Conservation (phyloP, 164 flowering plant genomes). For the Magnolia officinalis region DNA sequence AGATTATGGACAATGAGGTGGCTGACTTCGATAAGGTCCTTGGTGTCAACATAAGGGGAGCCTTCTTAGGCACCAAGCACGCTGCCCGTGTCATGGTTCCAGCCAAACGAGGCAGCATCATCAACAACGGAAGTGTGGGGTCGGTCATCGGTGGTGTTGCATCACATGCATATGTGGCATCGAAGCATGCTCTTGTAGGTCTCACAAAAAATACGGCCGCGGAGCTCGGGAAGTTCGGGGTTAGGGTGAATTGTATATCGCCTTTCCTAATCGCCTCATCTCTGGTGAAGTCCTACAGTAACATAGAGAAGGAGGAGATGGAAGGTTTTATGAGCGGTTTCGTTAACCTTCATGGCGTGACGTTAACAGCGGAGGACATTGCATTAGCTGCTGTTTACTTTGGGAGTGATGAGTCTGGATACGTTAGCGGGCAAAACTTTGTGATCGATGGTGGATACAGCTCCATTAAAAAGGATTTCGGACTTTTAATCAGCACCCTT, state of each 20-base stretch:
- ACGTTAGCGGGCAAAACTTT: conserved; percentile 10
- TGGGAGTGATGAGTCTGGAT: conserved; percentile 9
- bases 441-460: conserved; percentile 3
- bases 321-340: not conserved
- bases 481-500: not conserved
- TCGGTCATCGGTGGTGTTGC: not conserved
- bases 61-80: conserved; percentile 28
- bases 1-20: conserved; percentile 5
- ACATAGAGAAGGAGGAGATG: not conserved
- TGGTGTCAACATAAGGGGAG: conserved; percentile 26
- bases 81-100: conserved; percentile 13
- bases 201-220: conserved; percentile 26
- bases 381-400: conserved; percentile 9
- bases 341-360: not conserved
- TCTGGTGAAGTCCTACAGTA: not conserved
- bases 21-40: conserved; percentile 22
- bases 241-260: conserved; percentile 18
- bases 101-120: not conserved
- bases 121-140: not conserved
- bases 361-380: not conserved
- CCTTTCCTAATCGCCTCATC: conserved; percentile 8
- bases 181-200: conserved; percentile 44
- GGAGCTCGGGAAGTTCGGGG: conserved; percentile 35
- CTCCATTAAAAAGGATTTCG: not conserved
- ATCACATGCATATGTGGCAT: conserved; percentile 24